These are phyloP conservation scores for Aegilops speltoides DNA, from an alignment of 176 grass and related monocot genomes.

Conservation along the genomic window DNA sequence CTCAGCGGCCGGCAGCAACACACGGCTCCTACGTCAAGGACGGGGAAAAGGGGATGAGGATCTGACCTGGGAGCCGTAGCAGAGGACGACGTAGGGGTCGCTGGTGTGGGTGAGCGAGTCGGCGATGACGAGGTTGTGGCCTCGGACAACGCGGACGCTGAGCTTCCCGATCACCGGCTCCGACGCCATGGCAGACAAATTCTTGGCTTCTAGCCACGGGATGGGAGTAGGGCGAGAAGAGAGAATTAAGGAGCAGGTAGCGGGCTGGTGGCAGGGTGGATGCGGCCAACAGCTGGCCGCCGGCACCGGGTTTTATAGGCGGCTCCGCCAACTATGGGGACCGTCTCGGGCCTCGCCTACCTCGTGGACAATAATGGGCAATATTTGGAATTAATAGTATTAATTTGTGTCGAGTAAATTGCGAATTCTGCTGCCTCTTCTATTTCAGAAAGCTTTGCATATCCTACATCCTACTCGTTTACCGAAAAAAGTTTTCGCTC, in stretches of 20 bases:
- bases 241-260: background rate
- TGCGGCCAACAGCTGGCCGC: constrained; percentile 34
- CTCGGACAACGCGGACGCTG: constrained; percentile 52
- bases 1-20: background rate
- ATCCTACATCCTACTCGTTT: too few species aligned
- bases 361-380: too few species aligned
- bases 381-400: background rate
- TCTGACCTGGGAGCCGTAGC: constrained; percentile 53
- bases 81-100: constrained; percentile 86
- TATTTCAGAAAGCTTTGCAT: too few species aligned
- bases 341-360: too few species aligned
- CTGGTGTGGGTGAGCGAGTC: constrained; percentile 70
- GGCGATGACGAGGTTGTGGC: constrained; percentile 49
- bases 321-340: background rate
- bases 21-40: background rate
- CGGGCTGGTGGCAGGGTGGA: background rate
- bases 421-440: too few species aligned
- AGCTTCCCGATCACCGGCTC: constrained; percentile 49
- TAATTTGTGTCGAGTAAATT: background rate
- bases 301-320: constrained; percentile 21
- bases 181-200: constrained; percentile 25
- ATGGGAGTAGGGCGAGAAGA: background rate
- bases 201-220: background rate
- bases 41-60: background rate
- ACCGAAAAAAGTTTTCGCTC: too few species aligned